These are phyloP conservation scores for Calocera cornea DNA, from an alignment of 768 basidiomycete genomes.

Conservation along the genomic window DNA sequence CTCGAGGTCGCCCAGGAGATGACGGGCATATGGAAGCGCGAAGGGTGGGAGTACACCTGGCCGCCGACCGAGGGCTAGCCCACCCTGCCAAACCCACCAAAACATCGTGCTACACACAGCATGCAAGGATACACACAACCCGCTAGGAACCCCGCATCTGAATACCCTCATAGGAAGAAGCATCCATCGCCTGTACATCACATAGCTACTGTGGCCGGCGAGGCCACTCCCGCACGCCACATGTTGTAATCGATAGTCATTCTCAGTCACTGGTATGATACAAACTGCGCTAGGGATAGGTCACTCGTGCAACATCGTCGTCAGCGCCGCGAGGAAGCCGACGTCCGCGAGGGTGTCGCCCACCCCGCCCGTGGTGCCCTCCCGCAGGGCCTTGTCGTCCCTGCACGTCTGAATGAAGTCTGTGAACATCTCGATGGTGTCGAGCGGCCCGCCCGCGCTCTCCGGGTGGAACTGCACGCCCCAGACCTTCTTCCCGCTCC, in stretches of 20 bases:
- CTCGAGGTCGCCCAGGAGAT: background rate
- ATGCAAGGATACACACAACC: no score
- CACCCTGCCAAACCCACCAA: no score
- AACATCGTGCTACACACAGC: no score
- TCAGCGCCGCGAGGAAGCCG: background rate
- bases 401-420: slow-evolving; percentile 79
- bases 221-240: background rate
- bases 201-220: no score
- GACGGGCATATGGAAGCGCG: background rate
- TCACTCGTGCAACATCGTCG: background rate
- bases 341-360: background rate
- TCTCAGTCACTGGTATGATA: background rate
- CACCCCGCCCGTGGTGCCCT: background rate
- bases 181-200: no score
- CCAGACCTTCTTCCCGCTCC: slow-evolving; percentile 85
- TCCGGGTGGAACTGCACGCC: slow-evolving; percentile 99
- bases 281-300: background rate
- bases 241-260: background rate
- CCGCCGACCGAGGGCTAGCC: background rate
- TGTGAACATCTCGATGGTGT: slow-evolving; percentile 98
- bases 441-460: slow-evolving; percentile 93
- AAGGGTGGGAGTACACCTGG: slow-evolving; percentile 1
- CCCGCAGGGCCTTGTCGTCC: slow-evolving; percentile 12
- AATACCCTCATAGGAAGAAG: no score
- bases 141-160: no score